Base-by-base conservation (phyloP, 768 basidiomycete species). In the Mycena indigotica region DNA sequence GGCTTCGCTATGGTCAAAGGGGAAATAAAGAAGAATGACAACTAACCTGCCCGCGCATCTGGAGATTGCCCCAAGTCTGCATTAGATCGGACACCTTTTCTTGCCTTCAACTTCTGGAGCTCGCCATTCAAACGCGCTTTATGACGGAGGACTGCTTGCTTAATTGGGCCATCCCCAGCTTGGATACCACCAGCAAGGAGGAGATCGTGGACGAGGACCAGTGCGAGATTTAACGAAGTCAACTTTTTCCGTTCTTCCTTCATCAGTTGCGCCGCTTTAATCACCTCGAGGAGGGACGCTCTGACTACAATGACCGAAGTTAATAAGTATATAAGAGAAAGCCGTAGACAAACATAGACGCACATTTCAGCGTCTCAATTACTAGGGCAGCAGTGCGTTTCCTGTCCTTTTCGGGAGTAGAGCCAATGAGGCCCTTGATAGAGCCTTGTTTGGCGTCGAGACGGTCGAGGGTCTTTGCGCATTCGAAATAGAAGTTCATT, bases 401-500 rank as follows among this genome's bases (percentile, higher is more conserved):
- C 67, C 88, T 82, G 63, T 82, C 80, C 72, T 87, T 87, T 69
- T 87, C 84, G 25, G 89, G 84, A 26, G 94, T 76, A 53, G 84
- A 82, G 19, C 84, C 84, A 39, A 96, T 75, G 29, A 93, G 73
- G 53, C 95, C 84, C 69, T 96, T 95, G 68, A 98, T 89, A 15
- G 93, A 95, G n/a, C 94, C 95, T 71, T 93, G 81, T 70, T 89
- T 94, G 41, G 85, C 82, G 69, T 95, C 91, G 57, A 98, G 81
- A 64, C 87, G 87, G 69, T 96, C 93, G 65, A 98, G 77, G 4
- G 86, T 80, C 66, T 86, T 81, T 63, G 88, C 88, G 63, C 93
- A 92, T 71, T 92, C 88, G 77, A 93, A 93, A 77, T 97, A 97
- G 77, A 96, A 95, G 78, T 95, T 95, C 95, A 97, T 96, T 73